phyloP scores from a whole-genome alignment of 805 yeast genomes.

The Wickerhamiella lipophila region DNA sequence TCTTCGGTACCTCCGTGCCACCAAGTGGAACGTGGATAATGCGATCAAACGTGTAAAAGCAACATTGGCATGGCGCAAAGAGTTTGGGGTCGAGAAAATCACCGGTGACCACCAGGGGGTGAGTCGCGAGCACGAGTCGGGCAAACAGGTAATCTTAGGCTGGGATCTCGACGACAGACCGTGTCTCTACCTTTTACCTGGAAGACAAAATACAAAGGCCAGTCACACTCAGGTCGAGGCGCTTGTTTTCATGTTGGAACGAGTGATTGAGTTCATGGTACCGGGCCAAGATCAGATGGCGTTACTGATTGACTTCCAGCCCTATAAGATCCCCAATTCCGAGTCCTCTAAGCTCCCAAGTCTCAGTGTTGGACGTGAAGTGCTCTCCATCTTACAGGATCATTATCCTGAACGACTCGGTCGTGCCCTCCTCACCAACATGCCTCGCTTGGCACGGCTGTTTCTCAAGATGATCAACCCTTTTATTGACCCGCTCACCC shows the following conservation, averaged over 20 bases:
- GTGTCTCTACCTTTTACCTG: conserved; percentile 82
- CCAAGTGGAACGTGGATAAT: conserved; percentile 70
- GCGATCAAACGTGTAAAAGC: conserved; percentile 63
- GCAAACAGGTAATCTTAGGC: conserved; percentile 85
- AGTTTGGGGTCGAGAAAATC: conserved; percentile 53
- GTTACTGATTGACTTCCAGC: conserved; percentile 80
- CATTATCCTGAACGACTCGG: conserved; percentile 98
- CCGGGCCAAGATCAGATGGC: conserved; percentile 92
- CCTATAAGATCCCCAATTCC: conserved; percentile 43
- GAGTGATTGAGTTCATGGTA: conserved; percentile 91
- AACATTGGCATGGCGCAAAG: conserved; percentile 86
- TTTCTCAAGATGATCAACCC: conserved; percentile 86
- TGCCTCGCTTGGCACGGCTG: conserved; percentile 90
- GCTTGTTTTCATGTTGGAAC: conserved; percentile 80
- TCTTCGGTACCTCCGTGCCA: conserved; percentile 79
- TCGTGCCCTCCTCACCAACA: conserved; percentile 77
- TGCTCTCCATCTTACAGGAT: conserved; percentile 81
- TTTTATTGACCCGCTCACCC: conserved; percentile 88
- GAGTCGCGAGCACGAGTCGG: conserved; percentile 67
- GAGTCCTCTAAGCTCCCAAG: conserved; percentile 69
- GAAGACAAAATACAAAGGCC: conserved; percentile 88
- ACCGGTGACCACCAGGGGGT: conserved; percentile 28
- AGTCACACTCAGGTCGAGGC: conserved; percentile 91
- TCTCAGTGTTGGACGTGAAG: conserved; percentile 77
- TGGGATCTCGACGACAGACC: conserved; percentile 85